Evolutionary conservation across 306 rosid genomes (phyloP), one percentile per base, ranked within the genome.

Genomic region (Cucumis sativus): DNA sequence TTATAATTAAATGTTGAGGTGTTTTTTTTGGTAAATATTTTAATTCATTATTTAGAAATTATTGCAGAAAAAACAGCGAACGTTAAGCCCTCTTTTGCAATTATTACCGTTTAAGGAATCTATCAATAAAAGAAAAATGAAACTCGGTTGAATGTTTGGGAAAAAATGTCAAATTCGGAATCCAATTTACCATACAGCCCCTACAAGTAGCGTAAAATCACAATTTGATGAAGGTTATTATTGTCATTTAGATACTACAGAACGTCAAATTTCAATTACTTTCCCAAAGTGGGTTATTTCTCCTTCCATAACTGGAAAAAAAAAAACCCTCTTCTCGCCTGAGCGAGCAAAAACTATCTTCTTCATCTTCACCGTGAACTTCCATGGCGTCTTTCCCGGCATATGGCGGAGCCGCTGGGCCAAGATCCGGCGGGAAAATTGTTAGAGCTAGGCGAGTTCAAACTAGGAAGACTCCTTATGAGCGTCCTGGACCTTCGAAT

Each of bases 351-450:
- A 18, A 2, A 1, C 4, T 52, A 52, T 52, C 54, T 47, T 67
- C 54, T 47, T 67, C 30, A 28, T 28, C 74, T 41, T 67, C 57
- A 13, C 56, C 15, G 13, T 70, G 37, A 70, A 51, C 76, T 72
- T 51, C 77, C 33, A 91, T 91, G 98, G 91, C 87, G 74, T 79
- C 96, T 59, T 23, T 82, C 73, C 77, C 88, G 79, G 82, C 92
- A 87, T 90, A 93, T 70, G 89, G 87, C 30, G 83, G 78, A 28
- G 72, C 79, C 79, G 58, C 66, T 1, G 90, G 81, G 33, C 16
- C 87, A 55, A 82, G 91, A 82, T 82, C 93, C 25, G 98, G 98
- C 45, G 98, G 99, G 75, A 96, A 96, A 71, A 85, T 92, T 7
- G 79, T 92, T 65, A 88, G 99, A 1, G 56, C 84, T 33, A 85